Evolutionary conservation across 257 asterid species (phyloP).

Genomic region (Plantago major): DNA sequence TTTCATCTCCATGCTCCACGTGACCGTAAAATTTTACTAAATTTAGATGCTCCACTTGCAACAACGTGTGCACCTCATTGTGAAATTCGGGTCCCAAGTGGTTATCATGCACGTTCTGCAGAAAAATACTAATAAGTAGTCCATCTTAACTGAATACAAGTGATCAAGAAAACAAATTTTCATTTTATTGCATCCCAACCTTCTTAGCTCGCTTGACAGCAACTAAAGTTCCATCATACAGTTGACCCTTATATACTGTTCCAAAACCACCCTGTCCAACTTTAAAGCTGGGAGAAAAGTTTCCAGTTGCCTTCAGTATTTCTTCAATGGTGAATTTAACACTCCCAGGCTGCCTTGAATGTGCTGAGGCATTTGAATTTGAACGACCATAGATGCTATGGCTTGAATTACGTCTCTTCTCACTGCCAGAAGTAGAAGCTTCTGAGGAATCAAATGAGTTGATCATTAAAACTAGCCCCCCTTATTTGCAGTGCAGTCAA

Average conservation of each 20-base stretch:
- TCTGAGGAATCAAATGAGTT: constrained; percentile 26
- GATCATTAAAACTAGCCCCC: constrained; percentile 12
- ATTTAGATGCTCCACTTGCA: constrained; percentile 71
- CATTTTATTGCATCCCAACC: constrained; percentile 31
- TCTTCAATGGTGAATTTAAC: constrained; percentile 59
- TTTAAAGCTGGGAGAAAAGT: constrained; percentile 76
- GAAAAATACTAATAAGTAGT: constrained; percentile 1
- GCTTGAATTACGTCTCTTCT: constrained; percentile 38
- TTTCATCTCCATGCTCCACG: constrained; percentile 78
- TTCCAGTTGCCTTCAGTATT: constrained; percentile 68
- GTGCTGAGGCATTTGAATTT: constrained; percentile 51
- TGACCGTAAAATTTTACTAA: constrained; percentile 77
- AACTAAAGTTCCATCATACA: constrained; percentile 70
- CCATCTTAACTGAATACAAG: background rate
- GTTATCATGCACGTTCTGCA: constrained; percentile 65
- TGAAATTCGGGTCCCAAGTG: constrained; percentile 66
- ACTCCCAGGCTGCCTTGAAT: constrained; percentile 40
- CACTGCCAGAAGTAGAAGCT: constrained; percentile 47
- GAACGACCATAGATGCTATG: constrained; percentile 49
- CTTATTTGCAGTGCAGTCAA: background rate
- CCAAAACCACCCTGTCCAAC: constrained; percentile 99
- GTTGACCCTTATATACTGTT: constrained; percentile 78
- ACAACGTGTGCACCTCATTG: constrained; percentile 75
- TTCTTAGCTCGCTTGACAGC: constrained; percentile 94
- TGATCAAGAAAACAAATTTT: background rate